A percentile compares a stretch with the other conserved stretches of the same genome.
These are phyloP conservation scores for Pterocarpus santalinus DNA, from an alignment of 306 rosid species.

Conservation along the genomic window DNA sequence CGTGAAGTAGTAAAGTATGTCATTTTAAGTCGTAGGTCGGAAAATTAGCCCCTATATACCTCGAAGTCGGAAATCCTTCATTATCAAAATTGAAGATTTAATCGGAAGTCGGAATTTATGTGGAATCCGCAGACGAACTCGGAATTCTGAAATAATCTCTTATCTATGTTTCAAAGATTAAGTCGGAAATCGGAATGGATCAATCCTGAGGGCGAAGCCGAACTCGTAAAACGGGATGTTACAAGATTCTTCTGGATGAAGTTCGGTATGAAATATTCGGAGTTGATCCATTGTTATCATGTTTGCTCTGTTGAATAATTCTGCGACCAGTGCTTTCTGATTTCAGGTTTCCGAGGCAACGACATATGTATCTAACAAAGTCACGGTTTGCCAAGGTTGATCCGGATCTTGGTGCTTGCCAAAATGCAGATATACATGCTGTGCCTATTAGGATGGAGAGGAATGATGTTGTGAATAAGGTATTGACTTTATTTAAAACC, in stretches of 20 bases:
- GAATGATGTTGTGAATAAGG: constrained; percentile 41
- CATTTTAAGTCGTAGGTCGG: no score
- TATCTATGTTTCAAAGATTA: no score
- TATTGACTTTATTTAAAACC: constrained; percentile 34
- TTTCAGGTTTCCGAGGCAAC: constrained; percentile 68
- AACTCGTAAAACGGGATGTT: no score
- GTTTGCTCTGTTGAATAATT: not conserved
- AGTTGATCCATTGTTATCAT: not conserved
- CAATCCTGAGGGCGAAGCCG: no score
- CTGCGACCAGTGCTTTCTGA: constrained; percentile 14
- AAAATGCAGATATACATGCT: constrained; percentile 32
- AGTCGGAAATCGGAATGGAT: no score
- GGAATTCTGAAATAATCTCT: no score
- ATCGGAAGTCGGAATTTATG: no score
- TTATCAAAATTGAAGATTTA: no score
- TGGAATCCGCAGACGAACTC: no score
- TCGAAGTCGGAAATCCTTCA: no score
- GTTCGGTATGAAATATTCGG: constrained; percentile 56
- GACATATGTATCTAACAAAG: constrained; percentile 47
- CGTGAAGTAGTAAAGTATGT: no score
- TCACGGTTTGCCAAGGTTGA: constrained; percentile 39
- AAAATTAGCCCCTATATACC: no score
- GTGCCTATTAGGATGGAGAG: constrained; percentile 34
- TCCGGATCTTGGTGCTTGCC: constrained; percentile 27
- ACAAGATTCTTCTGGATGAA: constrained; percentile 62